Base-by-base conservation (phyloP, 148 eudicot species). In the Selenicereus undatus region DNA sequence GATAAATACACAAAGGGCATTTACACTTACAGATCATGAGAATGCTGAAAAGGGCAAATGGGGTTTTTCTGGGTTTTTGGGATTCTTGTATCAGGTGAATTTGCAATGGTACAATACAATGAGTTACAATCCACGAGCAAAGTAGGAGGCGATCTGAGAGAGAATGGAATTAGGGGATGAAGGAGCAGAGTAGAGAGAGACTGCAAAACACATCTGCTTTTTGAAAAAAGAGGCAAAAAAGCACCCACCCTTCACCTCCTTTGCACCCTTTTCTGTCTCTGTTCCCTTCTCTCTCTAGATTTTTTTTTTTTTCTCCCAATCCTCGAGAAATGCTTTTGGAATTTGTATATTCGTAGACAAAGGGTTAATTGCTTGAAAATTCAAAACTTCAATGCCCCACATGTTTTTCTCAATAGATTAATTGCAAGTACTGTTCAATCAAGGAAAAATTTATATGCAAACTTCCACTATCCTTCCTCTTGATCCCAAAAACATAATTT, bases 1-100 rank as follows among this genome's bases (percentile, higher is more conserved):
- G 27, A 35, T 71, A 42, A n/a, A 27, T 27, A 74, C 76, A 21
- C 73, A 54, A 71, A n/a, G n/a, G 83, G 16, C 43, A 60, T 27
- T 79, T 73, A 24, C 73, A 86, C 97, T 86, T 83, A 92, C 97
- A 86, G 90, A 82, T 87, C 90, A 92, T 87, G 82, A 27, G 39
- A 84, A 83, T 82, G 81, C 66, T 51, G 80, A 74, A 78, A 79
- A 74, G 74, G 78, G 62, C 11, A 30, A 2, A 20, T 43, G 77
- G 77, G 80, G 81, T 80, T 76, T 76, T 77, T 50, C 65, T 84
- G 83, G 76, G 82, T 68, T 73, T 81, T 88, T 78, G 71, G 48
- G 82, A 79, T 60, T 68, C 78, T 77, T 45, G 66, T 75, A 86
- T 80, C 85, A 84, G 74, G 13, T 58, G 66, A 74, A 68, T 70